A percentile compares a stretch with the other conserved stretches of the same genome.
Conservation (phyloP, 495 filamentous ascomycete species). For the Hyaloscypha hepaticicola region DNA sequence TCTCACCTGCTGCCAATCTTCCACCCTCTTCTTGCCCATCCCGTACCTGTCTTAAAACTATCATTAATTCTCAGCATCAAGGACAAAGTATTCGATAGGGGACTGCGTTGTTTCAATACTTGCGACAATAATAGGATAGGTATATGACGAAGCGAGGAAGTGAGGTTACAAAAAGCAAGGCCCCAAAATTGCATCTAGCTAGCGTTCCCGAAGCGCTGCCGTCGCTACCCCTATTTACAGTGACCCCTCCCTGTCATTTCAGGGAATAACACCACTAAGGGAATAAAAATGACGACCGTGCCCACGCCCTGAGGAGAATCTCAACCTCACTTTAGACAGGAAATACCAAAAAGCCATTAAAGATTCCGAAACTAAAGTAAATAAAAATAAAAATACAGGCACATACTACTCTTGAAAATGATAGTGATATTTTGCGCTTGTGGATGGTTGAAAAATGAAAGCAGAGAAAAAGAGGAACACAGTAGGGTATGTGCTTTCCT, state of each 20-base stretch:
- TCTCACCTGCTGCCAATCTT: not conserved
- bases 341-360: too few relatives aligned
- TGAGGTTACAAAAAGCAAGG: not conserved
- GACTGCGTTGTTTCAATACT: not conserved
- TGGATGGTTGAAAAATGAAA: too few relatives aligned
- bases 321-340: too few relatives aligned
- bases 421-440: too few relatives aligned
- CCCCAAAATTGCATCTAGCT: not conserved
- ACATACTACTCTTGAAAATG: too few relatives aligned
- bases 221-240: not conserved
- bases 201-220: not conserved
- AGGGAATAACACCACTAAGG: not conserved
- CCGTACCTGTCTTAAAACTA: not conserved
- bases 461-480: too few relatives aligned
- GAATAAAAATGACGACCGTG: not conserved
- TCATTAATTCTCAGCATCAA: not conserved
- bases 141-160: too few relatives aligned
- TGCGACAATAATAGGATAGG: too few relatives aligned
- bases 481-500: too few relatives aligned
- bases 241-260: not conserved
- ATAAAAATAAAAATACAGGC: too few relatives aligned
- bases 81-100: not conserved
- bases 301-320: too few relatives aligned
- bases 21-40: not conserved
- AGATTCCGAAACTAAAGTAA: too few relatives aligned